Percentiles rank a stretch among this genome's conserved stretches.
Evolutionary conservation across 1,139 yeast genomes (phyloP).

Genomic region (Yueomyces sp.): DNA sequence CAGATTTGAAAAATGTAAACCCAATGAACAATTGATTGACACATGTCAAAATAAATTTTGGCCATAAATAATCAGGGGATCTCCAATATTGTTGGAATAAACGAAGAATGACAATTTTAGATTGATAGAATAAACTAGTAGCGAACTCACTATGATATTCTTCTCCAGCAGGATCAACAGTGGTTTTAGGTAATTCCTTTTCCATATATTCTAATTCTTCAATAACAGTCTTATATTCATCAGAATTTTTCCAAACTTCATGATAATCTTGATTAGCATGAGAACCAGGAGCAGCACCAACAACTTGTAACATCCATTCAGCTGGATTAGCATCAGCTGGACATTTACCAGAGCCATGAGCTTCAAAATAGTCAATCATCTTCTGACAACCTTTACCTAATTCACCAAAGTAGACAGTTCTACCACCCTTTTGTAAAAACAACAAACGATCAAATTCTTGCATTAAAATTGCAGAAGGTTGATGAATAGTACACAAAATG

Average conservation of each 20-base stretch:
- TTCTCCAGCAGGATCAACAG: slow-evolving; percentile 1
- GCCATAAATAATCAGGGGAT: slow-evolving; percentile 46
- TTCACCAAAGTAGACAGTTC: slow-evolving; percentile 72
- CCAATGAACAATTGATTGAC: slow-evolving; percentile 54
- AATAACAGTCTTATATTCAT: slow-evolving; percentile 36
- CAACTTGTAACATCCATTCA: slow-evolving; percentile 70
- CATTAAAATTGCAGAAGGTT: slow-evolving; percentile 65
- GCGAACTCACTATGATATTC: slow-evolving; percentile 27
- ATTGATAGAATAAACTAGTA: slow-evolving; percentile 36
- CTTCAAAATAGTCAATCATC: slow-evolving; percentile 56
- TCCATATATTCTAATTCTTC: slow-evolving; percentile 35
- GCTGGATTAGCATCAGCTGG: slow-evolving; percentile 65
- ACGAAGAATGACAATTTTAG: slow-evolving; percentile 38
- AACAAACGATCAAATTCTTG: slow-evolving; percentile 67
- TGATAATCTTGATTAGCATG: slow-evolving; percentile 51
- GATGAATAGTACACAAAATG: slow-evolving; percentile 70
- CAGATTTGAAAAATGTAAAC: slow-evolving; percentile 61
- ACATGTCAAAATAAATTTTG: slow-evolving; percentile 37
- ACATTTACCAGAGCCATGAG: slow-evolving; percentile 52
- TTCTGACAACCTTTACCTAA: slow-evolving; percentile 51
- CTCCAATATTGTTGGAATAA: slow-evolving; percentile 50
- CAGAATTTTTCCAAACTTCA: slow-evolving; percentile 52
- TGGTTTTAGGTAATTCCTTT: slow-evolving; percentile 25
- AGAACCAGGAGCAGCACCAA: slow-evolving; percentile 73
- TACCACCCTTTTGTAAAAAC: slow-evolving; percentile 62